These are phyloP conservation scores for Penicillium hordei DNA, from an alignment of 2,329 filamentous ascomycete species.

Conservation along the genomic window DNA sequence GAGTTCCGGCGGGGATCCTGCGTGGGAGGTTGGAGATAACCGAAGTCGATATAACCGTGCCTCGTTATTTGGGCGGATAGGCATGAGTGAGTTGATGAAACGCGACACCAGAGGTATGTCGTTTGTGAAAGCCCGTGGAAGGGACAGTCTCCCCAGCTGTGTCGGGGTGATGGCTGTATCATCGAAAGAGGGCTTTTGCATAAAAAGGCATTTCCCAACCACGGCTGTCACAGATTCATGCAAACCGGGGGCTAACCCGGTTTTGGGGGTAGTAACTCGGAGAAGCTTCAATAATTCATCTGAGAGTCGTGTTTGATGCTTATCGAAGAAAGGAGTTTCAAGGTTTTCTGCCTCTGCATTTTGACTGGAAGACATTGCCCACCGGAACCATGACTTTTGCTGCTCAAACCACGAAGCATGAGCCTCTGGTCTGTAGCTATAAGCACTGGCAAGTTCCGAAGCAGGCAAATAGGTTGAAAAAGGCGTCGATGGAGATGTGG, in stretches of 20 bases:
- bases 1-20: conserved; percentile 31
- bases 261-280: conserved; percentile 12
- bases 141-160: conserved; percentile 32
- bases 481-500: conserved; percentile 20
- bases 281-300: conserved; percentile 35
- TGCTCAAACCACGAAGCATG: conserved; percentile 34
- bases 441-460: conserved; percentile 27
- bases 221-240: conserved; percentile 39
- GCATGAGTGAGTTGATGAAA: conserved; percentile 33
- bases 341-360: conserved; percentile 16
- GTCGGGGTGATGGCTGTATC: conserved; percentile 28
- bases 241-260: conserved; percentile 3
- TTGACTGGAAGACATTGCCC: conserved; percentile 33
- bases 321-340: conserved; percentile 30
- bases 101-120: conserved; percentile 35
- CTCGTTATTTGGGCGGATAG: conserved; percentile 14
- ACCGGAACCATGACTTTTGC: conserved; percentile 40
- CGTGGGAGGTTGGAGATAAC: conserved; percentile 34
- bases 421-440: conserved; percentile 25
- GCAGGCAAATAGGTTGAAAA: conserved; percentile 40
- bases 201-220: conserved; percentile 43
- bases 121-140: conserved; percentile 34
- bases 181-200: conserved; percentile 24
- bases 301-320: conserved; percentile 33
- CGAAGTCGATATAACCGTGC: conserved; percentile 30